Evolutionary conservation across 2,329 filamentous ascomycete genomes (phyloP).

Genomic region (Trichoderma hamatum): DNA sequence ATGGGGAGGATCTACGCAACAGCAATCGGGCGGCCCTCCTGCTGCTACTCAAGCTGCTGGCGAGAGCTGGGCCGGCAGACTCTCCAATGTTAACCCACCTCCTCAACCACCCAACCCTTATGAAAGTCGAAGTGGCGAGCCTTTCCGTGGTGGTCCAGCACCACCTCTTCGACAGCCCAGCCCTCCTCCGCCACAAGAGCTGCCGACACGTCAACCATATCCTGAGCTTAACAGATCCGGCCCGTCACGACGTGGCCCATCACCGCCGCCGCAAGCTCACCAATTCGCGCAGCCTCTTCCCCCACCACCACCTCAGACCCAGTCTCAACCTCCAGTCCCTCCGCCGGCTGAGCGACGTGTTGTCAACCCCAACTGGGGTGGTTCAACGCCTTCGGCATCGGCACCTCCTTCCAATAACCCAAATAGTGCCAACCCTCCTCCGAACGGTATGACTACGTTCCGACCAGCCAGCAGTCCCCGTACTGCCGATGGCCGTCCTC

Average conservation of each 20-base stretch:
- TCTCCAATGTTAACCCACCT: slow-evolving; percentile 77
- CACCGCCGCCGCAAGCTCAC: slow-evolving; percentile 53
- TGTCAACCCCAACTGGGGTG: slow-evolving; percentile 62
- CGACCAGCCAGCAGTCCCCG: slow-evolving; percentile 73
- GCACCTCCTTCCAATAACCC: slow-evolving; percentile 44
- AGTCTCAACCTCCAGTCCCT: slow-evolving; percentile 50
- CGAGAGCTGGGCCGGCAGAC: slow-evolving; percentile 63
- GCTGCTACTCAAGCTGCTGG: slow-evolving; percentile 63
- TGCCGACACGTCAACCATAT: slow-evolving; percentile 63
- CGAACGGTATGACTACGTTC: slow-evolving; percentile 69
- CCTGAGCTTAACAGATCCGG: slow-evolving; percentile 45
- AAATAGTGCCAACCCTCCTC: slow-evolving; percentile 45
- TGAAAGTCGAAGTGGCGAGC: slow-evolving; percentile 70
- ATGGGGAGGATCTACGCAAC: slow-evolving; percentile 79
- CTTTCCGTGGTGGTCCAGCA: slow-evolving; percentile 68
- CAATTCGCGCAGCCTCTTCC: slow-evolving; percentile 56
- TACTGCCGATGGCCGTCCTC: slow-evolving; percentile 78
- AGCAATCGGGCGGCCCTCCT: slow-evolving; percentile 57
- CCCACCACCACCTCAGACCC: slow-evolving; percentile 54
- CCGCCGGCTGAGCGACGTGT: slow-evolving; percentile 60
- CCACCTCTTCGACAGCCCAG: slow-evolving; percentile 73
- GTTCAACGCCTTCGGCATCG: slow-evolving; percentile 52
- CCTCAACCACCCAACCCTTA: slow-evolving; percentile 80
- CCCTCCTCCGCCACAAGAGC: slow-evolving; percentile 74
- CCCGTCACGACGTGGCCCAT: slow-evolving; percentile 54